Evolutionary conservation across 225 moss, liverwort and hornwort species (phyloP).

Genomic region (Marchantia paleacea): DNA sequence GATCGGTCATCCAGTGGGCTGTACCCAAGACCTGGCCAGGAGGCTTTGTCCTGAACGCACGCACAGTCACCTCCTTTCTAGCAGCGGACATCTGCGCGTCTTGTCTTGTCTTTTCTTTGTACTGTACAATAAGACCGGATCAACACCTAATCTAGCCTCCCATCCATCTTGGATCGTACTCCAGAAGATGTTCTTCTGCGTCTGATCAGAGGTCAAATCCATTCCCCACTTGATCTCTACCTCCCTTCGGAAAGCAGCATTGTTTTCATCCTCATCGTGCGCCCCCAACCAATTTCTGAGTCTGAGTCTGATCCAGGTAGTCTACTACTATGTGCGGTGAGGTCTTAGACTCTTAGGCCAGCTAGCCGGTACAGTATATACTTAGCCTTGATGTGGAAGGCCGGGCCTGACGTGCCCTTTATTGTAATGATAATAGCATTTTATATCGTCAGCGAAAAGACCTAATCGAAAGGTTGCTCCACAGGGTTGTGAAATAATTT

Average conservation of each 20-base stretch:
- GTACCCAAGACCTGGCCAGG: neutral
- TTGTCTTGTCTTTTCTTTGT: neutral
- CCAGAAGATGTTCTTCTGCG: too few relatives aligned
- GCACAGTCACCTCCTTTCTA: too few relatives aligned
- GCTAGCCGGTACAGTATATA: neutral
- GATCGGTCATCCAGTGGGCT: neutral
- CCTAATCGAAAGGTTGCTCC: conserved; percentile 4
- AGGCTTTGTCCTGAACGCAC: neutral
- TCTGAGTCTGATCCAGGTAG: neutral
- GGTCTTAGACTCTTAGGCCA: neutral
- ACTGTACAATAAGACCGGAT: neutral
- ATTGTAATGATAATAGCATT: neutral
- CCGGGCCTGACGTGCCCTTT: too few relatives aligned
- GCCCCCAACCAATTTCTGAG: neutral
- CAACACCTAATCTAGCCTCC: neutral
- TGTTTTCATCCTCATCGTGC: too few relatives aligned
- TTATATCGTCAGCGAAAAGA: neutral
- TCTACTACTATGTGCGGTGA: neutral
- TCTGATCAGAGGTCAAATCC: too few relatives aligned
- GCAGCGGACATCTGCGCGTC: neutral
- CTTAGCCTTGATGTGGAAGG: too few relatives aligned
- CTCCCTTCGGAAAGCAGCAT: too few relatives aligned
- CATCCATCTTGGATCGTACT: neutral
- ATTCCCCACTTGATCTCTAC: too few relatives aligned
- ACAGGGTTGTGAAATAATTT: conserved; percentile 30